A percentile compares a stretch with the other conserved stretches of the same genome.
Evolutionary conservation across 768 basidiomycete species (phyloP).

Genomic region (Cystofilobasidium capitatum): DNA sequence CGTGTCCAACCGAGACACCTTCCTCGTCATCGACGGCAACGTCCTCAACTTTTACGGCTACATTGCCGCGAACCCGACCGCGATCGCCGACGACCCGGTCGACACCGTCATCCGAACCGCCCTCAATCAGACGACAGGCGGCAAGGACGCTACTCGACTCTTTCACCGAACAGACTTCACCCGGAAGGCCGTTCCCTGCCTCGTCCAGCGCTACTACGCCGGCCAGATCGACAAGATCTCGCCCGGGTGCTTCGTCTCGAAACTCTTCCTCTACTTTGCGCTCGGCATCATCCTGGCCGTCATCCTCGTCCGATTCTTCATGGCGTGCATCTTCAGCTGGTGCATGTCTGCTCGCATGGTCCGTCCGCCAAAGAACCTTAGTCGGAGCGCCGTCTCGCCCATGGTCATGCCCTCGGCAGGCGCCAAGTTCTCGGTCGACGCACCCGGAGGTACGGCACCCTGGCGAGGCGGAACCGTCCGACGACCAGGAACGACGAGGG

Average conservation of each 20-base stretch:
- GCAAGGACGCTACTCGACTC: constrained; percentile 81
- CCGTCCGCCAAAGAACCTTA: constrained; percentile 64
- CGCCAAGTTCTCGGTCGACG: constrained; percentile 87
- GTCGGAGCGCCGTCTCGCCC: constrained; percentile 78
- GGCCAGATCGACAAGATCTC: constrained; percentile 95
- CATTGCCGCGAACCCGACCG: constrained; percentile 56
- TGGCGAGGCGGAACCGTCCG: constrained; percentile 53
- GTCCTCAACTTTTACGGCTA: constrained; percentile 91
- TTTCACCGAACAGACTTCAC: constrained; percentile 65
- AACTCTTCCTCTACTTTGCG: constrained; percentile 77
- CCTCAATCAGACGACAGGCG: constrained; percentile 49
- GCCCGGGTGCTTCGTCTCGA: constrained; percentile 87
- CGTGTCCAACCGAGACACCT: constrained; percentile 59
- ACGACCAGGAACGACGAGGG: not conserved
- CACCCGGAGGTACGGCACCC: constrained; percentile 81
- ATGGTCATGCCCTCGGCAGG: constrained; percentile 86
- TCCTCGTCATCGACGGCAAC: constrained; percentile 81
- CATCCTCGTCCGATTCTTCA: constrained; percentile 80
- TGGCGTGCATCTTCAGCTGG: constrained; percentile 98
- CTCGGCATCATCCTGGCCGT: constrained; percentile 84
- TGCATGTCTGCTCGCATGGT: constrained; percentile 77
- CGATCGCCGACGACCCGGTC: constrained; percentile 63
- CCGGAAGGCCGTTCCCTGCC: constrained; percentile 62
- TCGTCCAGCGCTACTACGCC: constrained; percentile 74
- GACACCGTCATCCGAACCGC: constrained; percentile 74